Evolutionary conservation across 441 rosid species (phyloP), one percentile per base, ranked within the genome.

Genomic region (Corymbia citriodora): DNA sequence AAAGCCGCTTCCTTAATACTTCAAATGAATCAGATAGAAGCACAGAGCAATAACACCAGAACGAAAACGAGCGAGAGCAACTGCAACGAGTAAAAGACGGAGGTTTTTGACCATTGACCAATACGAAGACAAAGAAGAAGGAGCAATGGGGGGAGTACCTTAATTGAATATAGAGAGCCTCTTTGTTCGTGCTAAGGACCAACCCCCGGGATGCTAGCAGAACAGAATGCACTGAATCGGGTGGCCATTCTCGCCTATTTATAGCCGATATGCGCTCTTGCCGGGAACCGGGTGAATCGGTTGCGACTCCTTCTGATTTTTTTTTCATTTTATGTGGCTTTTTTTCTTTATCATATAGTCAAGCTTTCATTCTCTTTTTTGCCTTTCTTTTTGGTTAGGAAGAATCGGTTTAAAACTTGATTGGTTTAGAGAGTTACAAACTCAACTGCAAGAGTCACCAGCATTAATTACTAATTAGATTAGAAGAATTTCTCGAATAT

Each of bases 131-230:
- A n/a, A 23, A 40, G 21, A 68, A 27, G 63, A 57, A 14, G 36
- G 27, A 19, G 55, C 36, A 27, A 27, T 16, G 19, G 18, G 87
- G 29, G 61, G 36, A 9, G 14, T 79, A 70, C 65, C 82, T 11
- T 45, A 29, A 54, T 68, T 55, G 85, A 79, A 45, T 79, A 3
- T n/a, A 49, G 72, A 33, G 11, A 9, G 25, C 53, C 68, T 89
- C 90, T 89, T 55, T 45, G 90, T 81, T 79, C 90, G 88, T 89
- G 55, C 57, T 55, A 15, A 59, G 55, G 90, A 83, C 53, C 79
- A 82, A 70, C 21, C 74, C 36, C 25, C 87, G 7, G 21, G 21
- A 53, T 55, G 59, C 15, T 17, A 36, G 53, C 55, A 83, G 74
- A 31, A 55, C 31, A 29, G 8, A 31, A 72, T 8, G 88, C 90